phyloP scores from a whole-genome alignment of 371 early-diverging fungal genomes.

The Actinomortierella wolfii region DNA sequence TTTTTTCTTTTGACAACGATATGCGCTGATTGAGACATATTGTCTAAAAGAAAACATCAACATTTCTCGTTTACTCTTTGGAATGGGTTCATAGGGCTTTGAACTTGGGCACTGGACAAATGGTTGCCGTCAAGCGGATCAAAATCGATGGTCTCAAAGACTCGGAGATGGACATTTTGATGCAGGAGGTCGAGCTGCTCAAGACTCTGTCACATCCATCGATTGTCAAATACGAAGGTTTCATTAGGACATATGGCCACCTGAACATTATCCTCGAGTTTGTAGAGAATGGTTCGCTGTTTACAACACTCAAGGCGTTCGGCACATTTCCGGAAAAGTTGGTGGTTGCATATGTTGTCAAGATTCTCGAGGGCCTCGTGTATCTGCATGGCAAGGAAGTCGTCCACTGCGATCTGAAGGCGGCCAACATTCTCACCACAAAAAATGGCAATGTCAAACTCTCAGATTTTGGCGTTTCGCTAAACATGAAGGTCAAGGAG shows the following conservation, averaged over 20 bases:
- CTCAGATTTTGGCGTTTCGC: conserved; percentile 94
- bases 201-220: conserved; percentile 79
- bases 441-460: conserved; percentile 93
- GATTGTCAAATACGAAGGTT: conserved; percentile 88
- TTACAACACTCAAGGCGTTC: conserved; percentile 87
- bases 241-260: conserved; percentile 70
- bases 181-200: conserved; percentile 78
- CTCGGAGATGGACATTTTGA: conserved; percentile 61
- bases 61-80: too few relatives aligned
- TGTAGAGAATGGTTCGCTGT: conserved; percentile 95
- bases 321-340: conserved; percentile 93
- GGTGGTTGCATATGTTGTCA: conserved; percentile 88
- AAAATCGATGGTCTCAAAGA: conserved; percentile 67
- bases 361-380: conserved; percentile 87
- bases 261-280: conserved; percentile 90
- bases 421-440: conserved; percentile 93
- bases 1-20: too few relatives aligned
- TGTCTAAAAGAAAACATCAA: too few relatives aligned
- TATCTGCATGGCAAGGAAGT: conserved; percentile 91
- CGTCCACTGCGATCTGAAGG: conserved; percentile 97
- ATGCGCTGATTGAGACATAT: too few relatives aligned
- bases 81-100: conserved; percentile 66
- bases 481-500: conserved; percentile 74
- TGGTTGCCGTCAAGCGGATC: conserved; percentile 89
- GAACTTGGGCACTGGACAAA: conserved; percentile 83